Conservation (phyloP, 495 filamentous ascomycete genomes). For the Penicillium psychrofluorescens region DNA sequence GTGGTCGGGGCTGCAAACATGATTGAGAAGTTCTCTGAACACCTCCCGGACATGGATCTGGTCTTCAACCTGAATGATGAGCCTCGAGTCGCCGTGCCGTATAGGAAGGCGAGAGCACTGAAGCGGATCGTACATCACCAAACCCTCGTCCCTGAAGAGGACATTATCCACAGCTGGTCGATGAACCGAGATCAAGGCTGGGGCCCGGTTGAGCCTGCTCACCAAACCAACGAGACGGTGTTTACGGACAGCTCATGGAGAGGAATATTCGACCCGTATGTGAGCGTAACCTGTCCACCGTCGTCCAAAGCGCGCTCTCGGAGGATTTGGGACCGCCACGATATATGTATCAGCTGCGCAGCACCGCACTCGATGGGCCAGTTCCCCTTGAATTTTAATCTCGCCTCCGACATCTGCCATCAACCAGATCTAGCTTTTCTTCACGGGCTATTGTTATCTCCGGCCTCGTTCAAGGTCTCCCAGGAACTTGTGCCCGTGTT, state of each 20-base stretch:
- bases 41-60: constrained; percentile 74
- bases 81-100: constrained; percentile 67
- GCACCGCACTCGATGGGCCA: constrained; percentile 60
- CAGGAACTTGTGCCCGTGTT: constrained; percentile 66
- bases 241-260: constrained; percentile 43
- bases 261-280: constrained; percentile 40
- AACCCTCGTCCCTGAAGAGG: constrained; percentile 10
- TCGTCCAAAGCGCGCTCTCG: constrained; percentile 47
- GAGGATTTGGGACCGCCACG: constrained; percentile 36
- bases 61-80: constrained; percentile 75
- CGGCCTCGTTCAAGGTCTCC: constrained; percentile 53
- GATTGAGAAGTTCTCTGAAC: constrained; percentile 59
- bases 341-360: constrained; percentile 55
- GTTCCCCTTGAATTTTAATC: constrained; percentile 58
- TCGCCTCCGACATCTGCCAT: constrained; percentile 63
- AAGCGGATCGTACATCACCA: constrained; percentile 20
- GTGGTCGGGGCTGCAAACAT: constrained; percentile 53
- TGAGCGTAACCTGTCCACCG: constrained; percentile 47
- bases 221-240: constrained; percentile 34
- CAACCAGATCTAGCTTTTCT: constrained; percentile 71
- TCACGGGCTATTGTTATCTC: constrained; percentile 63
- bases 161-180: constrained; percentile 25
- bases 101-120: constrained; percentile 45
- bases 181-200: constrained; percentile 28
- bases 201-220: constrained; percentile 35